Percentiles rank a stretch among this genome's conserved stretches.
Conservation (phyloP, 2,329 filamentous ascomycete genomes). For the Nothopassalora personata region DNA sequence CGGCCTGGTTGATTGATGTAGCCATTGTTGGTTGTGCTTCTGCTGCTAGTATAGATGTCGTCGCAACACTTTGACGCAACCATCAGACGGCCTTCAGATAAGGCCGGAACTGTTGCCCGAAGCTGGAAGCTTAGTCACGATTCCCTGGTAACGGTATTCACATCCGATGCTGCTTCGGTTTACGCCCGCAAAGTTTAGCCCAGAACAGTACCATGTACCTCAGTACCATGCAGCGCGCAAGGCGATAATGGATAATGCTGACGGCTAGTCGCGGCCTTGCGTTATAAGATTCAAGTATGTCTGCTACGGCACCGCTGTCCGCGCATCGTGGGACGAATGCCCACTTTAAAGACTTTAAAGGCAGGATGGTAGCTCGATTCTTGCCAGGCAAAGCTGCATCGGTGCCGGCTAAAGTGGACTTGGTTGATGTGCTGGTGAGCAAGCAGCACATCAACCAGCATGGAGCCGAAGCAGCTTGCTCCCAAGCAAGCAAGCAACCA, state of each 20-base stretch:
- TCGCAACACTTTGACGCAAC: not conserved
- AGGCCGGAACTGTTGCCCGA: not conserved
- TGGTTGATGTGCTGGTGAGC: not conserved
- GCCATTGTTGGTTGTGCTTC: not conserved
- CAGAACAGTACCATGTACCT: not conserved
- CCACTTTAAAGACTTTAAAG: not conserved
- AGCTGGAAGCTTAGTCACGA: not conserved
- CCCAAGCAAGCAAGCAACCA: not conserved
- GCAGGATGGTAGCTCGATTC: not conserved
- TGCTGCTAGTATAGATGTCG: not conserved
- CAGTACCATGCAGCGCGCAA: not conserved
- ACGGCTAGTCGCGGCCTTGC: not conserved
- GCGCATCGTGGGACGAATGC: not conserved
- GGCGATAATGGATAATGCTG: not conserved
- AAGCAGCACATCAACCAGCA: not conserved
- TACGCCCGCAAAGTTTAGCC: not conserved
- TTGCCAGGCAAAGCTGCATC: not conserved
- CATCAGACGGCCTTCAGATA: not conserved
- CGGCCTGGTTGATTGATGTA: not conserved
- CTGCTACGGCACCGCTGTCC: not conserved
- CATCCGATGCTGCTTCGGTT: not conserved
- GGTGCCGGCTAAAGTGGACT: not conserved
- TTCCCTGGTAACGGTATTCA: not conserved
- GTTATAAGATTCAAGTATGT: not conserved
- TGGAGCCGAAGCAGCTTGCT: conserved; percentile 1